phyloP scores from a whole-genome alignment of 2,329 filamentous ascomycete species.

The Erysiphe pulchra region DNA sequence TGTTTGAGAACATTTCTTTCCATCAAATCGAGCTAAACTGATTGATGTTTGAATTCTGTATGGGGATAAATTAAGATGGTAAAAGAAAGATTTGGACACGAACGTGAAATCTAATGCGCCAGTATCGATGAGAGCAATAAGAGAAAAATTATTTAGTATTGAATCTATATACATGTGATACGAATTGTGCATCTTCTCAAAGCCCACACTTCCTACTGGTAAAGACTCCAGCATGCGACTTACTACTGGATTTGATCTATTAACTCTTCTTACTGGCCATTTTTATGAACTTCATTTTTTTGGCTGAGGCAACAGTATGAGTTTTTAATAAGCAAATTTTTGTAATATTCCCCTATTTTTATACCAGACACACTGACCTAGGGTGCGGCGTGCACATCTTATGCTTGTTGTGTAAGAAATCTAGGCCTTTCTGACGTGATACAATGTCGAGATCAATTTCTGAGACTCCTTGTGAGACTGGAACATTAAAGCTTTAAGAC shows the following conservation, averaged over 20 bases:
- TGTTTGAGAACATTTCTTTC: neutral
- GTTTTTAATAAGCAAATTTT: neutral
- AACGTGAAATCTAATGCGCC: neutral
- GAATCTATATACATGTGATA: neutral
- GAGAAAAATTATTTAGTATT: neutral
- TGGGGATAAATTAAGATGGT: neutral
- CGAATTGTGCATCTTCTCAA: neutral
- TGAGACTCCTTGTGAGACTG: neutral
- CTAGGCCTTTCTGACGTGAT: neutral
- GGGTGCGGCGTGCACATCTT: neutral
- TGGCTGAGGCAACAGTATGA: neutral
- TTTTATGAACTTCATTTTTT: neutral
- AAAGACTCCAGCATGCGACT: neutral
- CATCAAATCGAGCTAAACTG: neutral
- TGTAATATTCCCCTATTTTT: neutral
- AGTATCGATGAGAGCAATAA: neutral
- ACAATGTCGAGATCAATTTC: neutral
- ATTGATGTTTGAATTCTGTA: neutral
- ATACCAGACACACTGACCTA: neutral
- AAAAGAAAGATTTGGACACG: neutral
- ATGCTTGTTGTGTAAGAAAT: neutral
- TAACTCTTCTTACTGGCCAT: neutral
- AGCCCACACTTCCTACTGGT: neutral
- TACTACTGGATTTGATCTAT: neutral
- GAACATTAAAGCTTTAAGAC: no score